Evolutionary conservation across 306 rosid genomes (phyloP), one percentile per base, ranked within the genome.

Genomic region (Inga laurina): DNA sequence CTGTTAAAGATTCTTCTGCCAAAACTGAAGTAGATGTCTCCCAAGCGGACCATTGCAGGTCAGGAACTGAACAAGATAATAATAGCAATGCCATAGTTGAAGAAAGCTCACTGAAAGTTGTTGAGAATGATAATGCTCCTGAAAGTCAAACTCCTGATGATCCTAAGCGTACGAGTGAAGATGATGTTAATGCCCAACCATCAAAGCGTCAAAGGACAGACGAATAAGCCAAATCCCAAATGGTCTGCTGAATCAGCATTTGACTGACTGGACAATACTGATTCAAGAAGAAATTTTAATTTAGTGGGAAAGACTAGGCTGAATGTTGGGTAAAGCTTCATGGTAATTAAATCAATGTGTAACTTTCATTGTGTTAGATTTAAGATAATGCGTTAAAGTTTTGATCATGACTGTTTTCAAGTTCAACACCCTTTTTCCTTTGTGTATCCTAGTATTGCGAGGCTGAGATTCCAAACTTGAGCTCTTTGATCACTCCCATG

Each of bases 141-240:
- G 87, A 89, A 82, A 59, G 27, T 14, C 78, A 88, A 32, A 85
- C 77, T 76, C 69, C 83, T 16, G 85, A 86, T 54, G 76, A 82
- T 82, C 80, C 48, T 41, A 84, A 89, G 89, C 76, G 83, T 74
- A 75, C 66, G 37, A 69, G 84, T 74, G 93, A 84, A 81, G 87
- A 90, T 64, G 30, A 82, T 61, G 74, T 77, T 68, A 22, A 83
- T 61, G 74, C 77, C 65, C 91, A 69, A 62, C 81, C 91, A 78
- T 24, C 89, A 52, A 95, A 93, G 90, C 98, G 97, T 82, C 86
- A 49, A 54, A 88, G 91, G 85, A 86, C 86, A 39, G 91, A 86
- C 19, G 93, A 90, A 81, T 90, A 82, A 81, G 77, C 78, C 56
- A 41, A 82, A 44, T 44, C 75, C 37, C 56, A n/a, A 52, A 24